Base-by-base conservation (phyloP, 306 rosid genomes). In the Prunus padus region DNA sequence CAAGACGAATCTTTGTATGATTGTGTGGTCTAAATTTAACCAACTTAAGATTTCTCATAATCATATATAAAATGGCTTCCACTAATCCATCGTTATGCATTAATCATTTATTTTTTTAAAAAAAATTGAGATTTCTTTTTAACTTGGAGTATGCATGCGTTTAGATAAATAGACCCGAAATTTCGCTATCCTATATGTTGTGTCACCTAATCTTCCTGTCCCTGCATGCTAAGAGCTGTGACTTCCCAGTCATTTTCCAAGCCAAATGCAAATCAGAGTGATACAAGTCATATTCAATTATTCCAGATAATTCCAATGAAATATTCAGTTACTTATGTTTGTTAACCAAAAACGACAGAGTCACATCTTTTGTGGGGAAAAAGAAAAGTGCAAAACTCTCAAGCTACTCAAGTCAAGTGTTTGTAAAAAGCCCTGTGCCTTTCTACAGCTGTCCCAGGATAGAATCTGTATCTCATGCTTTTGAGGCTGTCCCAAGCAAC, bases 321-420 rank as follows among this genome's bases (percentile, higher is more conserved):
- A 72, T 37, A 37, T 68, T 52, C 69, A 74, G 87, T 85, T 78
- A 76, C 80, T 81, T 49, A 12, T 72, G 50, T 74, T 46, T 73
- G 25, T 79, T 63, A 71, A 80, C 81, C 81, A 82, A 86, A 28
- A 82, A 85, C 83, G 55, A 67, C 62, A 72, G 57, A 61, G 16
- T 42, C 14, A 62, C 62, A 26, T 13, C 15, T 26, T 63, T 82
- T 77, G 31, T 64, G 44, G 78, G 65, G 59, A 81, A 77, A 89
- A 87, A 69, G 71, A 71, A 15, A 74, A 72, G 79, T 13, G 84
- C 87, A 77, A 89, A 86, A 76, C 97, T 87, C 83, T 80, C 73
- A 89, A 87, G 90, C 82, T 86, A 93, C 97, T 93, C 97, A 84
- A 88, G 75, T 93, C 97, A 84, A 88, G 75, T 89, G 86, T 63